These are phyloP conservation scores for Epichloe baconii DNA, from an alignment of 2,329 filamentous ascomycete genomes.

Conservation along the genomic window DNA sequence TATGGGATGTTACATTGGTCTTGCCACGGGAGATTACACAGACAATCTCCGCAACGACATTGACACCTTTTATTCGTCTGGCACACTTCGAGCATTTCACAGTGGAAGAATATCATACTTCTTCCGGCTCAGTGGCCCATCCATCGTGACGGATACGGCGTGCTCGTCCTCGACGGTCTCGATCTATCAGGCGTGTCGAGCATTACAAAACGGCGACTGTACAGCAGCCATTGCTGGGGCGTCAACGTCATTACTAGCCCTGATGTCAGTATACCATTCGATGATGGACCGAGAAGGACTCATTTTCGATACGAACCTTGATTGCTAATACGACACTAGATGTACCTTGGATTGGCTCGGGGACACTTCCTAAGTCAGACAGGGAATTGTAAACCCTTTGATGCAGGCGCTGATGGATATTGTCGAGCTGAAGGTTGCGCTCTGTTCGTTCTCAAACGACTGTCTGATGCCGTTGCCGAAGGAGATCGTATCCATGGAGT, in stretches of 20 bases:
- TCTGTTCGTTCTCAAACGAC: slow-evolving; percentile 34
- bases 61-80: not conserved
- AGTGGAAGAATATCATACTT: not conserved
- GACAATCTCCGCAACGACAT: not conserved
- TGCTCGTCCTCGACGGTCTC: not conserved
- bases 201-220: slow-evolving; percentile 31
- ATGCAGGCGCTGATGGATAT: slow-evolving; percentile 49
- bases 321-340: not conserved
- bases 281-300: too few species aligned
- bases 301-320: too few species aligned
- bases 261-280: slow-evolving; percentile 28
- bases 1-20: not conserved
- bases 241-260: slow-evolving; percentile 54
- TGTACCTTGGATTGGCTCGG: slow-evolving; percentile 47
- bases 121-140: not conserved
- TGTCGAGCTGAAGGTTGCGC: slow-evolving; percentile 38
- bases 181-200: not conserved
- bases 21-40: not conserved
- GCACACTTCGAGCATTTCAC: not conserved
- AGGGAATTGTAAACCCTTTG: slow-evolving; percentile 14
- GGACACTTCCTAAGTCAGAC: slow-evolving; percentile 46
- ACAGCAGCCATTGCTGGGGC: slow-evolving; percentile 53
- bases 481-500: slow-evolving; percentile 54
- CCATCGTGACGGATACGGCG: not conserved
- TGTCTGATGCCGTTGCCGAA: slow-evolving; percentile 35